A percentile compares a stretch with the other conserved stretches of the same genome.
phyloP scores from a whole-genome alignment of 140 eudicot genomes.

The Flaveria floridana region DNA sequence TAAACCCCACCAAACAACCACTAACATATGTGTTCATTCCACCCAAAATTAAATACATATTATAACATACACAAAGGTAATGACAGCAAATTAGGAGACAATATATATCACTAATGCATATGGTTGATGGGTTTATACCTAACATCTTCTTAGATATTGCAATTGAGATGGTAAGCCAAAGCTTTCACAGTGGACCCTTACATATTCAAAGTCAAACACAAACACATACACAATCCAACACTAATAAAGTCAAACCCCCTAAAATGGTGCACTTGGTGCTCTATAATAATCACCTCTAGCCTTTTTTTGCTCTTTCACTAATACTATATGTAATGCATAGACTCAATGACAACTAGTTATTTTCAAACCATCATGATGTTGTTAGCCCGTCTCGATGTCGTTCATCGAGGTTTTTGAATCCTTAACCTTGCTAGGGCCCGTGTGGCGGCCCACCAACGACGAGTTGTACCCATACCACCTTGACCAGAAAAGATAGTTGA shows the following conservation, averaged over 20 bases:
- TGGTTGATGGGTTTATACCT: constrained; percentile 43
- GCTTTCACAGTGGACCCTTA: constrained; percentile 39
- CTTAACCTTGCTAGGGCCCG: constrained; percentile 27
- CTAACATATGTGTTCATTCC: constrained; percentile 31
- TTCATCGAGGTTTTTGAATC: constrained; percentile 30
- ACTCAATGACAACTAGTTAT: constrained; percentile 11
- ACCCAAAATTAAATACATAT: constrained; percentile 18
- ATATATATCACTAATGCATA: constrained; percentile 26
- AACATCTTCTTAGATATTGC: constrained; percentile 38
- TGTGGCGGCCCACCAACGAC: constrained; percentile 26
- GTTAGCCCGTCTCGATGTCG: constrained; percentile 31
- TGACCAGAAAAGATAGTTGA: constrained; percentile 82
- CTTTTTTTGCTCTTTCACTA: constrained; percentile 25
- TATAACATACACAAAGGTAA: constrained; percentile 27
- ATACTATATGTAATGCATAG: constrained; percentile 25
- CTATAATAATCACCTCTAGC: constrained; percentile 33
- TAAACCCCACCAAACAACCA: constrained; percentile 23
- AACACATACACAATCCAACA: constrained; percentile 25
- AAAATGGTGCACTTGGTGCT: constrained; percentile 39
- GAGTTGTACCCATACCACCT: constrained; percentile 74
- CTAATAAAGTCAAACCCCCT: constrained; percentile 39
- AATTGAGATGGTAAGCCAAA: constrained; percentile 34
- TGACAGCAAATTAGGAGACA: constrained; percentile 39
- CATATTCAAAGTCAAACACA: constrained; percentile 40
- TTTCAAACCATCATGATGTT: constrained; percentile 25